These are phyloP conservation scores for Escallonia herrerae DNA, from an alignment of 129 eudicot genomes.

Conservation along the genomic window DNA sequence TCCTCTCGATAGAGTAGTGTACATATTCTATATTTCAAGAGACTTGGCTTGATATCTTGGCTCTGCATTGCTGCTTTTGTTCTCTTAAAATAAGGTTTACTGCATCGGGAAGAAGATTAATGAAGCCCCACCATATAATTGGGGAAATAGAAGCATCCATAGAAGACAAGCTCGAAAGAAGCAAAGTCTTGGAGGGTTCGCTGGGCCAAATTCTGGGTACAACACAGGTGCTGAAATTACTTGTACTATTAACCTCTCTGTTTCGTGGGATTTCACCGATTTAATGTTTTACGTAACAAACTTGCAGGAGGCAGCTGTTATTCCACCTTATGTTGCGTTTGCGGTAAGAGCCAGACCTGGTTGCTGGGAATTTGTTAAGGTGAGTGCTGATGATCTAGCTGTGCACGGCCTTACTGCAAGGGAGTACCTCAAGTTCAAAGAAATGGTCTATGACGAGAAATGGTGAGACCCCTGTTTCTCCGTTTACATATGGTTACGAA, in stretches of 20 bases:
- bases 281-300: neutral
- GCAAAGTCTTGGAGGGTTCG: conserved; percentile 69
- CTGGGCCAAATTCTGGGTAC: conserved; percentile 64
- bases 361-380: conserved; percentile 66
- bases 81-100: conserved; percentile 35
- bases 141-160: conserved; percentile 56
- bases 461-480: conserved; percentile 22
- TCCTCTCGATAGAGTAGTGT: too few relatives aligned
- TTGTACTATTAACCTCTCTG: neutral
- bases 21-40: neutral
- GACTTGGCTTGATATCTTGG: neutral
- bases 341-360: conserved; percentile 73
- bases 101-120: conserved; percentile 55
- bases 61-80: neutral
- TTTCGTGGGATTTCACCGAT: too few relatives aligned
- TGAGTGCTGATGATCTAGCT: conserved; percentile 53
- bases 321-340: conserved; percentile 80
- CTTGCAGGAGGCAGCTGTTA: conserved; percentile 80
- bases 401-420: conserved; percentile 50
- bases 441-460: conserved; percentile 46
- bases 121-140: conserved; percentile 59
- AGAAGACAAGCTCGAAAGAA: conserved; percentile 63
- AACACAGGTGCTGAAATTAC: conserved; percentile 46
- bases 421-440: conserved; percentile 67
- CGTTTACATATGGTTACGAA: too few relatives aligned